Conservation (phyloP, 192 early-diverging fungal genomes). For the Jimgerdemannia lactiflua region DNA sequence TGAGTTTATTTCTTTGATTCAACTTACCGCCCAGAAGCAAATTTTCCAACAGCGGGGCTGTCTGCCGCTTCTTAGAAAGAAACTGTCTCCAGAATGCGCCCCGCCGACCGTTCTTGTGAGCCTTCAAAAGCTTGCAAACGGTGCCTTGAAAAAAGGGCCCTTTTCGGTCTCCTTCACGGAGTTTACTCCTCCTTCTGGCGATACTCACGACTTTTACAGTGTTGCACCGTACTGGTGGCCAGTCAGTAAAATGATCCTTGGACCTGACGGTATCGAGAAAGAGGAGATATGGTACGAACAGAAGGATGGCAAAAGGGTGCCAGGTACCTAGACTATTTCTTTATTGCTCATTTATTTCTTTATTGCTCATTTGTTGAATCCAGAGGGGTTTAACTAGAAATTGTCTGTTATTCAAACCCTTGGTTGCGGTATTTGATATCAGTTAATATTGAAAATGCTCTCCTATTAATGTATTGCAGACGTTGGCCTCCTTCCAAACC, state of each 20-base stretch:
- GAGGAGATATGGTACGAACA: constrained; percentile 15
- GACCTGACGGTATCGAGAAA: background rate
- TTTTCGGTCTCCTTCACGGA: constrained; percentile 13
- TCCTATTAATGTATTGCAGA: constrained; percentile 4
- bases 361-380: no score
- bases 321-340: constrained; percentile 12
- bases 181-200: constrained; percentile 23
- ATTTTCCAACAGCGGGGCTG: background rate
- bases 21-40: background rate
- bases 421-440: no score
- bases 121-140: constrained; percentile 19
- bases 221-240: constrained; percentile 37
- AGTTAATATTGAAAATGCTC: background rate
- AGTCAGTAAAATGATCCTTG: background rate
- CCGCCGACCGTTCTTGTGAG: background rate
- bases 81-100: background rate
- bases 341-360: no score
- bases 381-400: no score
- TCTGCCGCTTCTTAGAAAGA: background rate
- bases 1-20: background rate
- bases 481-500: constrained; percentile 14
- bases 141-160: constrained; percentile 23
- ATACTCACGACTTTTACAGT: constrained; percentile 26
- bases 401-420: no score
- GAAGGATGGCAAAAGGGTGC: constrained; percentile 32